Conservation (phyloP, 148 eudicot genomes). For the Drosera capensis region DNA sequence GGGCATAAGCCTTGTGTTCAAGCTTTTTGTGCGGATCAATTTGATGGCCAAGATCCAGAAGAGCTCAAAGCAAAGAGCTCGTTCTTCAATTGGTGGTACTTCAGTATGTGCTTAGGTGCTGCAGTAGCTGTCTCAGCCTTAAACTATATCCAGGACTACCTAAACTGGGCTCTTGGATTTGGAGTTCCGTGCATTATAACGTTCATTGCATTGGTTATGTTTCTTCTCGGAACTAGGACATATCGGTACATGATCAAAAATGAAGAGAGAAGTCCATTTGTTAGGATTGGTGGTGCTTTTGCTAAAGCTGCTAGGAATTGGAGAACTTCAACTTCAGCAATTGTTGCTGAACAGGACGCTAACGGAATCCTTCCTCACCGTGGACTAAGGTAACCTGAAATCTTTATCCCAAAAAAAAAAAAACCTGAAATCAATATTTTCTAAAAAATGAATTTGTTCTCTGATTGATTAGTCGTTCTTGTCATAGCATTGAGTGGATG, state of each 20-base stretch:
- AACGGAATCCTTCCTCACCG: slow-evolving; percentile 20
- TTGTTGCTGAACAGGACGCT: slow-evolving; percentile 30
- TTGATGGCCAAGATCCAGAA: slow-evolving; percentile 44
- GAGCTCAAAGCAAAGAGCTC: slow-evolving; percentile 78
- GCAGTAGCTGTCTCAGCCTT: slow-evolving; percentile 17
- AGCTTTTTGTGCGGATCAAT: slow-evolving; percentile 96
- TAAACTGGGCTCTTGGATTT: slow-evolving; percentile 79
- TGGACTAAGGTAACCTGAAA: slow-evolving; percentile 30
- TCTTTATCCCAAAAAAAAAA: not conserved
- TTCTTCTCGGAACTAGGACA: slow-evolving; percentile 45
- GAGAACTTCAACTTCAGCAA: slow-evolving; percentile 14
- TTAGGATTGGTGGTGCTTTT: slow-evolving; percentile 50
- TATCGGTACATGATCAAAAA: slow-evolving; percentile 31
- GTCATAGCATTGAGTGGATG: not conserved
- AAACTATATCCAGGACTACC: slow-evolving; percentile 63
- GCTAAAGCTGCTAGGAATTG: slow-evolving; percentile 41
- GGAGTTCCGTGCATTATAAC: slow-evolving; percentile 72
- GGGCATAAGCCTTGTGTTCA: slow-evolving; percentile 79
- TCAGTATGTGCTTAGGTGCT: slow-evolving; percentile 26
- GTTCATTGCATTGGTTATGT: slow-evolving; percentile 38
- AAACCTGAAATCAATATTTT: no score
- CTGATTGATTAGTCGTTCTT: no score
- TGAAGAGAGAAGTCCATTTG: slow-evolving; percentile 39
- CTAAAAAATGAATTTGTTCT: no score
- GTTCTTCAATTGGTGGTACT: slow-evolving; percentile 88